These are phyloP conservation scores for Phylloboletellus chloephorus DNA, from an alignment of 1,284 basidiomycete species.

Conservation along the genomic window DNA sequence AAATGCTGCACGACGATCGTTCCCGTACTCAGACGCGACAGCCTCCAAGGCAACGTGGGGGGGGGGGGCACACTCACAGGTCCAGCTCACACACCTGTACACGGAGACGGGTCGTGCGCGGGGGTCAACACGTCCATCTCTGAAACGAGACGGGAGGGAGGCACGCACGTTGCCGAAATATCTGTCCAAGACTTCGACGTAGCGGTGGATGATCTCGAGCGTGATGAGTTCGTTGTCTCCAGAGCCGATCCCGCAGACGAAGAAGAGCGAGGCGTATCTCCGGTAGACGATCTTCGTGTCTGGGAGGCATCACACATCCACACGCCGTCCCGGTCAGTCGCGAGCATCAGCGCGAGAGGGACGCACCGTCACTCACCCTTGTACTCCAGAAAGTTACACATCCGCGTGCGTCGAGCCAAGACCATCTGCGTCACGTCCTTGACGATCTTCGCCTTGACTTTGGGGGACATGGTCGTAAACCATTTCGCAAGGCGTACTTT, in stretches of 20 bases:
- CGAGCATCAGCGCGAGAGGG: neutral
- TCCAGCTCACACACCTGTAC: slow-evolving; percentile 93
- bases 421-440: slow-evolving; percentile 99
- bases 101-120: neutral
- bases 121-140: too few relatives aligned
- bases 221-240: slow-evolving; percentile 92
- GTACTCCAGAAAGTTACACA: slow-evolving; percentile 99
- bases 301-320: slow-evolving; percentile 28
- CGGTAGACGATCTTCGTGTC: slow-evolving; percentile 97
- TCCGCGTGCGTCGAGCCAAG: slow-evolving; percentile 89
- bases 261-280: slow-evolving; percentile 97
- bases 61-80: too few relatives aligned
- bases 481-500: slow-evolving; percentile 98
- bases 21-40: too few relatives aligned
- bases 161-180: slow-evolving; percentile 93
- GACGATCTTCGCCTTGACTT: slow-evolving; percentile 95
- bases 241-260: slow-evolving; percentile 88
- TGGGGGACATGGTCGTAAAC: slow-evolving; percentile 94
- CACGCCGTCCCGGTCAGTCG: slow-evolving; percentile 1
- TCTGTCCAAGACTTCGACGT: slow-evolving; percentile 97
- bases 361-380: slow-evolving; percentile 63
- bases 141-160: neutral
- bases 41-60: too few relatives aligned
- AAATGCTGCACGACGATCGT: slow-evolving; percentile 68
- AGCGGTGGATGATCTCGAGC: slow-evolving; percentile 96